A percentile compares a stretch with the other conserved stretches of the same genome.
These are phyloP conservation scores for Podospora sp. DNA, from an alignment of 495 filamentous ascomycete species.

Conservation along the genomic window DNA sequence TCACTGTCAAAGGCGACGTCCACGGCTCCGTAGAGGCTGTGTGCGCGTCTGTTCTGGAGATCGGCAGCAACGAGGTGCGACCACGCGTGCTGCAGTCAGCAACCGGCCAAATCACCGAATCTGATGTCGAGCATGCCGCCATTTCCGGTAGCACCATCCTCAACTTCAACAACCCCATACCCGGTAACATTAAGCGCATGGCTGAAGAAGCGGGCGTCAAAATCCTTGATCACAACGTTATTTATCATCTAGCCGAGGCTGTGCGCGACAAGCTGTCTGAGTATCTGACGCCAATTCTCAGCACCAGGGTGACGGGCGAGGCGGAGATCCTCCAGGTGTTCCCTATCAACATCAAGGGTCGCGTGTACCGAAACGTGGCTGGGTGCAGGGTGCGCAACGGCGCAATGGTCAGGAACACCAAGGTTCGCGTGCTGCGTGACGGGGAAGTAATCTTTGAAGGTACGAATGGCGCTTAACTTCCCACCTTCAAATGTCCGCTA, in stretches of 20 bases:
- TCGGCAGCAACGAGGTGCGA: conserved; percentile 82
- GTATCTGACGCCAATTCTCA: conserved; percentile 65
- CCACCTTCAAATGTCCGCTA: background rate
- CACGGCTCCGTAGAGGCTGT: conserved; percentile 92
- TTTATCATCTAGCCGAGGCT: conserved; percentile 87
- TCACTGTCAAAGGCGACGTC: conserved; percentile 92
- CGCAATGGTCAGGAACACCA: conserved; percentile 57
- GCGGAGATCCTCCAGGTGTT: conserved; percentile 85
- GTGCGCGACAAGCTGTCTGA: conserved; percentile 70
- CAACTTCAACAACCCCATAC: conserved; percentile 80
- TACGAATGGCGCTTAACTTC: conserved; percentile 46
- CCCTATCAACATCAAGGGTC: conserved; percentile 75
- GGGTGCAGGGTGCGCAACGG: conserved; percentile 90
- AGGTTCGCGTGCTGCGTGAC: conserved; percentile 70
- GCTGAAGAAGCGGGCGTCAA: conserved; percentile 70
- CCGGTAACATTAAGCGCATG: conserved; percentile 66
- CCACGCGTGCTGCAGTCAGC: conserved; percentile 74
- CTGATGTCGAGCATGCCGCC: conserved; percentile 85
- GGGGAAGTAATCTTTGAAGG: conserved; percentile 77
- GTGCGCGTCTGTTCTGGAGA: conserved; percentile 65
- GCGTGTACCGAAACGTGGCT: conserved; percentile 71
- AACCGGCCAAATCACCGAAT: conserved; percentile 80
- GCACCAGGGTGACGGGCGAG: conserved; percentile 75
- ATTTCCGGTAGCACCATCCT: conserved; percentile 71
- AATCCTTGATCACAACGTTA: conserved; percentile 86